Percentiles rank a stretch among this genome's conserved stretches.
Conservation (phyloP, 164 flowering plant species). For the Magnolia changhungtana region DNA sequence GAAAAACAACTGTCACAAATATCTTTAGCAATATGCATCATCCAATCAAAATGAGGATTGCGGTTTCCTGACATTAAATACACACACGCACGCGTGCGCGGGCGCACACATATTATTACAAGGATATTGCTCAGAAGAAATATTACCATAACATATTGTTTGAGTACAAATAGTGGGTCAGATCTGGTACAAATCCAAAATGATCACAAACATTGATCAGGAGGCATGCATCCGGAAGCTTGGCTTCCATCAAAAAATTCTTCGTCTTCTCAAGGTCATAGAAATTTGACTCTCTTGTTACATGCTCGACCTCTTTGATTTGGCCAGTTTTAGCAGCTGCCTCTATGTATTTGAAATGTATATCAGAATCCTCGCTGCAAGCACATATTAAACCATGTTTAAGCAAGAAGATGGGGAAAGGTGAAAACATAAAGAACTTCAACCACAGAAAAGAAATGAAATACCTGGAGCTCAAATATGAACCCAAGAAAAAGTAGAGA, state of each 20-base stretch:
- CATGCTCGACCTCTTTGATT: slow-evolving; percentile 97
- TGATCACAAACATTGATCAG: slow-evolving; percentile 99
- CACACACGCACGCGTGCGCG: background rate
- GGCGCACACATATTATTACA: background rate
- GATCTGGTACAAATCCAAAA: slow-evolving; percentile 97
- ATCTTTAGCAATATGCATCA: background rate
- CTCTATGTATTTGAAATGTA: slow-evolving; percentile 97
- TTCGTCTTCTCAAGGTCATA: slow-evolving; percentile 96
- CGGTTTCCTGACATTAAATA: background rate
- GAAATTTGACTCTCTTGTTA: slow-evolving; percentile 95
- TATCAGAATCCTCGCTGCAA: slow-evolving; percentile 97
- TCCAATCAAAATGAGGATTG: background rate
- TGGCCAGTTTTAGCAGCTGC: slow-evolving; percentile 99
- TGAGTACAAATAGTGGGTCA: slow-evolving; percentile 89
- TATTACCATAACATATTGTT: slow-evolving; percentile 96
- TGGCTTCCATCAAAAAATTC: slow-evolving; percentile 97
- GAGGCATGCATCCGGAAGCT: slow-evolving; percentile 99
- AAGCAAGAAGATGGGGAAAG: background rate
- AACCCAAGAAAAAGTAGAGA: slow-evolving; percentile 92
- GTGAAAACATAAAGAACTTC: background rate
- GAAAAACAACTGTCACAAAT: background rate
- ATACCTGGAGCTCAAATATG: slow-evolving; percentile 96
- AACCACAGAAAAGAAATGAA: background rate
- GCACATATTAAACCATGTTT: slow-evolving; percentile 1
- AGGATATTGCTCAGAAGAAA: background rate